Percentiles rank a stretch among this genome's conserved stretches.
These are phyloP conservation scores for Phytophthora constricta DNA, from an alignment of 352 stramenopile genomes.

Conservation along the genomic window DNA sequence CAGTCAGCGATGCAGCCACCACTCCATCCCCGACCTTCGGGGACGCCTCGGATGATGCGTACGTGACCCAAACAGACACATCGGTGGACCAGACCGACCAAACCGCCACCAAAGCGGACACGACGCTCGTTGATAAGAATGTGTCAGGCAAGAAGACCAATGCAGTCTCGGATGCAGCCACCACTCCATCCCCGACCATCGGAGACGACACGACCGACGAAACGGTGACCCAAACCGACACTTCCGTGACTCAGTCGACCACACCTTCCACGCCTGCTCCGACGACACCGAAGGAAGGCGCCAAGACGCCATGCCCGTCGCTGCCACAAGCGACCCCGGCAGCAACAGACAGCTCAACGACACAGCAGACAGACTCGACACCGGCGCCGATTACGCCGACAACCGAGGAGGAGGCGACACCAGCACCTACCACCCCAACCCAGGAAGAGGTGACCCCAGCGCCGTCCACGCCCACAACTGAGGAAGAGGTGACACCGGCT, in stretches of 20 bases:
- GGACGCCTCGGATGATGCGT: conserved; percentile 9
- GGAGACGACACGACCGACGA: conserved; percentile 18
- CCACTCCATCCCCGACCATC: conserved; percentile 32
- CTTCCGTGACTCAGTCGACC: conserved; percentile 12
- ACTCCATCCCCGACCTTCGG: conserved; percentile 22
- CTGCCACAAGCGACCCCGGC: too few species aligned
- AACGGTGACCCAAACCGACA: conserved; percentile 16
- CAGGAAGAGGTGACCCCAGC: conserved; percentile 14
- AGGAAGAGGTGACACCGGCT: conserved; percentile 17
- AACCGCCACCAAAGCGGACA: conserved; percentile 16
- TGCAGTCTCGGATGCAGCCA: neutral
- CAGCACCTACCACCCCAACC: neutral
- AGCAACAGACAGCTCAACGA: neutral
- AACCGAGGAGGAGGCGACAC: too few species aligned
- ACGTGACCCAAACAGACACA: conserved; percentile 13
- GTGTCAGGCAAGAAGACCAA: conserved; percentile 5
- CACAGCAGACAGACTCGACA: neutral
- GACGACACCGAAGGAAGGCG: conserved; percentile 1
- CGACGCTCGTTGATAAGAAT: conserved; percentile 9
- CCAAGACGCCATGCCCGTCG: too few species aligned
- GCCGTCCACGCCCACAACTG: conserved; percentile 20
- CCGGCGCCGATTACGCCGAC: conserved; percentile 7
- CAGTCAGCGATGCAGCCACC: neutral
- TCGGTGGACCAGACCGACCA: conserved; percentile 3
- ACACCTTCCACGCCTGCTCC: conserved; percentile 19